A percentile compares a stretch with the other conserved stretches of the same genome.
Evolutionary conservation across 768 basidiomycete genomes (phyloP).

Genomic region (Suillus hirtellus): DNA sequence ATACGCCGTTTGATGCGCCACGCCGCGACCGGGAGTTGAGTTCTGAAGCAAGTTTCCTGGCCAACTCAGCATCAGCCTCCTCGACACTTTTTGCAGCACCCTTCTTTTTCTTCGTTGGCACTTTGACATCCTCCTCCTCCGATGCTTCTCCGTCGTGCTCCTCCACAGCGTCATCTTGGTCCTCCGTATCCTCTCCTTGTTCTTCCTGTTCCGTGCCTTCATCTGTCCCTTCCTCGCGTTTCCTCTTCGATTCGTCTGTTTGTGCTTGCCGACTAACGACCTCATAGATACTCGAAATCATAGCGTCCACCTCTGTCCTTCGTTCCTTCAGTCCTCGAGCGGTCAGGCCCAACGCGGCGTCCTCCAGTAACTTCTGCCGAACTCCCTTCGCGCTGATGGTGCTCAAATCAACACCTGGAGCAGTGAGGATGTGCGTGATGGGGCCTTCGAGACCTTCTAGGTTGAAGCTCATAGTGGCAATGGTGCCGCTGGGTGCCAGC

Average conservation of each 20-base stretch:
- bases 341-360: slow-evolving; percentile 49
- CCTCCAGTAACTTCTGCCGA: slow-evolving; percentile 65
- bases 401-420: slow-evolving; percentile 73
- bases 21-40: slow-evolving; percentile 63
- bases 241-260: slow-evolving; percentile 28
- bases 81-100: slow-evolving; percentile 47
- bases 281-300: slow-evolving; percentile 70
- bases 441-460: slow-evolving; percentile 55
- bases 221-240: slow-evolving; percentile 31
- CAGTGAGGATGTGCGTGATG: slow-evolving; percentile 70
- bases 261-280: slow-evolving; percentile 44
- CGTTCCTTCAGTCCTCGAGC: slow-evolving; percentile 62
- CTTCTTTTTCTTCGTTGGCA: slow-evolving; percentile 38
- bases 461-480: slow-evolving; percentile 49
- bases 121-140: slow-evolving; percentile 23
- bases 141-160: slow-evolving; percentile 22
- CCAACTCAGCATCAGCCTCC: slow-evolving; percentile 68
- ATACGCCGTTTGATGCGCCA: slow-evolving; percentile 40
- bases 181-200: slow-evolving; percentile 23
- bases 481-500: slow-evolving; percentile 4
- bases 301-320: slow-evolving; percentile 64
- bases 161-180: slow-evolving; percentile 13
- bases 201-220: slow-evolving; percentile 19
- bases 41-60: slow-evolving; percentile 68
- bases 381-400: slow-evolving; percentile 90